Percentiles rank a stretch among this genome's conserved stretches.
phyloP scores from a whole-genome alignment of 1,139 yeast species.

The Hyphopichia buzzinii region DNA sequence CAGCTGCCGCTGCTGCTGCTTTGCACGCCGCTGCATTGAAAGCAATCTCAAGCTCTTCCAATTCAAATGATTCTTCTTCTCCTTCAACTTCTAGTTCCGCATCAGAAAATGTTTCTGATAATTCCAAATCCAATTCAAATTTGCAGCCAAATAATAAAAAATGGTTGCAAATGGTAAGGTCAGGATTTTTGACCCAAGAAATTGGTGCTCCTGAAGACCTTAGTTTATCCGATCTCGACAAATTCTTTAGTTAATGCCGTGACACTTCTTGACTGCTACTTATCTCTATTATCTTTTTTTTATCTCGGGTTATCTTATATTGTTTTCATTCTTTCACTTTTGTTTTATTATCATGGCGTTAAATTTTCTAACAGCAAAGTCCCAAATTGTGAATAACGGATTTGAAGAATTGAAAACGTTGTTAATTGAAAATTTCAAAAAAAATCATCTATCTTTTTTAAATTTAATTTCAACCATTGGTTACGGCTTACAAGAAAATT shows the following conservation, averaged over 20 bases:
- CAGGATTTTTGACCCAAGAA: slow-evolving; percentile 72
- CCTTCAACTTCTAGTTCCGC: slow-evolving; percentile 20
- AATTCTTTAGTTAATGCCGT: slow-evolving; percentile 44
- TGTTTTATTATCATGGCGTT: neutral
- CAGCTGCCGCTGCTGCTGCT: slow-evolving; percentile 74
- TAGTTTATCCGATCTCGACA: slow-evolving; percentile 70
- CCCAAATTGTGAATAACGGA: too few species aligned
- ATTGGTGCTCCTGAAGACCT: slow-evolving; percentile 76
- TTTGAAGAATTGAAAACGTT: too few species aligned
- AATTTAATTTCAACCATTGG: too few species aligned
- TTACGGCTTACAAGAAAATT: too few species aligned
- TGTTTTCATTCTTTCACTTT: neutral
- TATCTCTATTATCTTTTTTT: neutral
- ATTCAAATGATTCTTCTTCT: slow-evolving; percentile 4
- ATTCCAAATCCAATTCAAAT: slow-evolving; percentile 11
- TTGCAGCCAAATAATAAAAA: slow-evolving; percentile 35
- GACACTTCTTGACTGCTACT: slow-evolving; percentile 6
- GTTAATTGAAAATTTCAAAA: too few species aligned
- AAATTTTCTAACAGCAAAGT: neutral
- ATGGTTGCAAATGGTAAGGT: slow-evolving; percentile 70
- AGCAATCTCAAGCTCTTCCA: slow-evolving; percentile 36
- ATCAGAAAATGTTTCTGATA: slow-evolving; percentile 13
- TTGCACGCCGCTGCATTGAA: slow-evolving; percentile 68
- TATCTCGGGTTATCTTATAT: neutral
- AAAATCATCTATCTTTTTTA: too few species aligned